Conservation (phyloP, 805 yeast species). For the Suhomyces vadensis region DNA sequence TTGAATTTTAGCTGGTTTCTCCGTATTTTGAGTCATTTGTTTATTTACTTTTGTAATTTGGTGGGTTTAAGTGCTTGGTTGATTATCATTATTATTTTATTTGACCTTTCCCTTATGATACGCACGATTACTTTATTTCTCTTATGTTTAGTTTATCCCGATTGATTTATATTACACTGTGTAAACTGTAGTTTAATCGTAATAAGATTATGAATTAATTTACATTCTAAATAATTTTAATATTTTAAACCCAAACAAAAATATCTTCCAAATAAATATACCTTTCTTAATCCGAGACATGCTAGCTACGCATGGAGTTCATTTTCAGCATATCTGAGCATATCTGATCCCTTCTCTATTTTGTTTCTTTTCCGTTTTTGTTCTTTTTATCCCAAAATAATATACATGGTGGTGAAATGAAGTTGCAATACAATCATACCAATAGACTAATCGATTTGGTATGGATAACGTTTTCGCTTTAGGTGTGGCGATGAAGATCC, state of each 20-base stretch:
- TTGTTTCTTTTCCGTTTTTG: no score
- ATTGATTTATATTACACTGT: neutral
- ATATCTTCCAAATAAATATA: no score
- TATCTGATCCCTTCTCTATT: no score
- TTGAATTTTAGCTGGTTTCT: neutral
- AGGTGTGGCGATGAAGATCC: constrained; percentile 32
- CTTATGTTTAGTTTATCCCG: constrained; percentile 11
- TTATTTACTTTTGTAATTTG: constrained; percentile 6
- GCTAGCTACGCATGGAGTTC: no score
- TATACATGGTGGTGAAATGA: neutral
- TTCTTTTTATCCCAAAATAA: neutral
- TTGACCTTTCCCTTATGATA: constrained; percentile 2
- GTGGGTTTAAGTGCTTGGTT: constrained; percentile 3
- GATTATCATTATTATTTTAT: neutral
- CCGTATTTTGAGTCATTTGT: neutral
- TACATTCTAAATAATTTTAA: no score
- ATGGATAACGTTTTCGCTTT: constrained; percentile 15
- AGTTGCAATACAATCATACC: neutral
- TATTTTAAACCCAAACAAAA: no score
- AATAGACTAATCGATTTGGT: neutral
- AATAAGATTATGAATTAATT: neutral
- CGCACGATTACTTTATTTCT: constrained; percentile 4
- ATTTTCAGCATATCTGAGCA: no score
- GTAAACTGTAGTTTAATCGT: neutral
- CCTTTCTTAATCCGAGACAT: no score